Conservation (phyloP, 2,329 filamentous ascomycete species). For the Aspergillus melleus region DNA sequence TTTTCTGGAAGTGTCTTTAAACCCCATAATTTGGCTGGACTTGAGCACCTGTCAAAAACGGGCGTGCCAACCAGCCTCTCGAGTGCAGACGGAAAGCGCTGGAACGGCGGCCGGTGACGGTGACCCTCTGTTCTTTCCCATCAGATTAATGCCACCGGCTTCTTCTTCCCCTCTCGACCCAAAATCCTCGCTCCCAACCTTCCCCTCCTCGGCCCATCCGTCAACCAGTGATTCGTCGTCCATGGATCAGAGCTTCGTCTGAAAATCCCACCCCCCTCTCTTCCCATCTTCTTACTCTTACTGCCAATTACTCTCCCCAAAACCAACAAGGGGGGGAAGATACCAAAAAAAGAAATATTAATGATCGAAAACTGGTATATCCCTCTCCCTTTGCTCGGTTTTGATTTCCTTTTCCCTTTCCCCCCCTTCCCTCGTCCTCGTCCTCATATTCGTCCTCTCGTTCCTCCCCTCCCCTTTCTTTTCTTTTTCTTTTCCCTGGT, state of each 20-base stretch:
- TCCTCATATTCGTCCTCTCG: background rate
- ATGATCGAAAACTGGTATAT: background rate
- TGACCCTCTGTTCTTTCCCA: background rate
- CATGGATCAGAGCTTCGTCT: slow-evolving; percentile 16
- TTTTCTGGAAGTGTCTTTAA: background rate
- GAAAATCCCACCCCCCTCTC: slow-evolving; percentile 8
- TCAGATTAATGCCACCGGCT: slow-evolving; percentile 1
- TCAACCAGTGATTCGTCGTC: slow-evolving; percentile 9
- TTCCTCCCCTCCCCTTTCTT: background rate
- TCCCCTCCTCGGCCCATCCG: slow-evolving; percentile 15
- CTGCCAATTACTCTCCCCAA: background rate
- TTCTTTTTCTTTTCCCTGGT: slow-evolving; percentile 9
- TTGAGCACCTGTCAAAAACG: background rate
- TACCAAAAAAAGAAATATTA: slow-evolving; percentile 5
- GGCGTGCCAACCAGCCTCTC: background rate
- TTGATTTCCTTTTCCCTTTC: background rate
- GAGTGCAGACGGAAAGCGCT: background rate
- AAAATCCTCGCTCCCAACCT: slow-evolving; percentile 17
- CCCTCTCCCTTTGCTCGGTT: slow-evolving; percentile 1
- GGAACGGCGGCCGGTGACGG: background rate
- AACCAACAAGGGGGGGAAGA: slow-evolving; percentile 1
- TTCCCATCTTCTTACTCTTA: slow-evolving; percentile 3
- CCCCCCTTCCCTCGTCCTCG: background rate
- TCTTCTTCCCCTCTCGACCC: slow-evolving; percentile 20
- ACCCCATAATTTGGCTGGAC: background rate